Base-by-base conservation (phyloP, 2,329 filamentous ascomycete genomes). In the Apiospora hydei region DNA sequence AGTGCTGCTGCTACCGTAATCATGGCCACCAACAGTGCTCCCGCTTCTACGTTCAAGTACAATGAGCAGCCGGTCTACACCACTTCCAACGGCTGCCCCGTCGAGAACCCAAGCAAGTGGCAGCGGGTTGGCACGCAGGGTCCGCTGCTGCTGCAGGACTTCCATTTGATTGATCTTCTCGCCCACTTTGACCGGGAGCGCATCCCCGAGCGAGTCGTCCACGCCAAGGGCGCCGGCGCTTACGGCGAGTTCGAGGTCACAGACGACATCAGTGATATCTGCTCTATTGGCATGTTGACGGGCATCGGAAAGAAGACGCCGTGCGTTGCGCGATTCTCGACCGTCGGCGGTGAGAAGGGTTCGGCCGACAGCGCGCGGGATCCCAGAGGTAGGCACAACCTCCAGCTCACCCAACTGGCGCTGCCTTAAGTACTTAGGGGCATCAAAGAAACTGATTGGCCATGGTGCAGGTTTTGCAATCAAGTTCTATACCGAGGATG, bases 381-480 rank as follows among this genome's bases (percentile, higher is more conserved):
- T 76, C 77, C 77, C 44, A 75, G 77, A 74, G 77, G 76, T 76
- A 74, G 71, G 72, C 69, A 16, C 41, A 13, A 26, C 26, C 7
- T 18, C 30, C 51, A 26, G 4, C 13, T n/a, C 21, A 21, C 13
- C n/a, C 49, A 68, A 47, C 64, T 70, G 26, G 26, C 26, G 26
- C 26, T 30, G 26, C 3, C 26, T 30, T 30, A 30, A 30, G 26
- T 30, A 18, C 14, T n/a, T 93, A 89, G 88, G 92, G 94, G 79
- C 90, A 91, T 89, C 80, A 93, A 93, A 84, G 94, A 94, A 83
- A 94, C 91, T 0, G 90, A 75, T 94, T 91, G 47, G 93, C 72
- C 92, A 95, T 75, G 92, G 92, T 13, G 86, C 92, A 77, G 93
- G 93, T 0, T 94, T 94, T 77, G 87, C 91, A 1, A 85, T 93